Percentiles rank a stretch among this genome's conserved stretches.
These are phyloP conservation scores for Lichtheimia ornata DNA, from an alignment of 371 early-diverging fungal genomes.

Conservation along the genomic window DNA sequence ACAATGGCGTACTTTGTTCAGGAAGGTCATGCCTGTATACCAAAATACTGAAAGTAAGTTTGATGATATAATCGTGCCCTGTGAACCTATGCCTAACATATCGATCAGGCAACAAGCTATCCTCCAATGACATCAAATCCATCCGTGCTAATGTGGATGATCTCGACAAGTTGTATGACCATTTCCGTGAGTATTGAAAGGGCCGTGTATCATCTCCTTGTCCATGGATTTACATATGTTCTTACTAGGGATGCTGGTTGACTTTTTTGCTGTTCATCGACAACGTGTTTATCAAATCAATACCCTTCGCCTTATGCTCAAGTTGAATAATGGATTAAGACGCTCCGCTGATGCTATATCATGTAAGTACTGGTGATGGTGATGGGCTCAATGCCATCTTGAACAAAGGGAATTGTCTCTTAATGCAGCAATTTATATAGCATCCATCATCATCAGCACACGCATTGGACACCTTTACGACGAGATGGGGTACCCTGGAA, in stretches of 20 bases:
- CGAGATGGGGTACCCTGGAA: constrained; percentile 68
- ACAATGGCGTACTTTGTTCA: constrained; percentile 58
- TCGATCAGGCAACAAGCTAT: not conserved
- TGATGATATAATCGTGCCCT: not conserved
- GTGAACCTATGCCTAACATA: not conserved
- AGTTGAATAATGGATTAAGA: constrained; percentile 46
- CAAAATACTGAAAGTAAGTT: not conserved
- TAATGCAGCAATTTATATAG: constrained; percentile 18
- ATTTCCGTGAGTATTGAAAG: constrained; percentile 24
- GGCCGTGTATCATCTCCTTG: not conserved
- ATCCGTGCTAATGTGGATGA: constrained; percentile 26
- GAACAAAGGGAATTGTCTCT: no score
- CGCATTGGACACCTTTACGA: constrained; percentile 57
- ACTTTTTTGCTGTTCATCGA: constrained; percentile 49
- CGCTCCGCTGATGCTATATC: constrained; percentile 25
- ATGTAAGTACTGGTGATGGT: constrained; percentile 17
- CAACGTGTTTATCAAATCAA: constrained; percentile 46
- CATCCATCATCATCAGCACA: constrained; percentile 50
- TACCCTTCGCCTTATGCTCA: constrained; percentile 45
- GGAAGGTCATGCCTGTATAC: constrained; percentile 25
- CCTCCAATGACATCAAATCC: constrained; percentile 7
- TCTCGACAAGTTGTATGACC: constrained; percentile 40
- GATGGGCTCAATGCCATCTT: no score
- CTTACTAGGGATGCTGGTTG: constrained; percentile 33
- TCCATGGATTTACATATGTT: not conserved